phyloP scores from a whole-genome alignment of 257 asterid species.

The Phtheirospermum japonicum region DNA sequence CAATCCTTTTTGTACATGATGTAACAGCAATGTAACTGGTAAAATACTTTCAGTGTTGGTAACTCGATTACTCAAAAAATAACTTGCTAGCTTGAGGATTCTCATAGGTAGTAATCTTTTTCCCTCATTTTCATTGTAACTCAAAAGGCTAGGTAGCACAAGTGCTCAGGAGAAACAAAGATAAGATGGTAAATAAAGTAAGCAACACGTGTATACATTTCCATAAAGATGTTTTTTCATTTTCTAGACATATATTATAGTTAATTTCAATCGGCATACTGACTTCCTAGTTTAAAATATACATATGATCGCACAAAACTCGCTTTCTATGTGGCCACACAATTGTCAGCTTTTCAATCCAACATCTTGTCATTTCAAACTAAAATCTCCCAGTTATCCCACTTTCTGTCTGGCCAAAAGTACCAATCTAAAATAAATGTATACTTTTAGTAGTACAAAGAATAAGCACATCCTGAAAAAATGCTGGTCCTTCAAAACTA shows the following conservation, averaged over 20 bases:
- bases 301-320: too few relatives aligned
- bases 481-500: background rate
- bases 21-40: too few relatives aligned
- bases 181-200: too few relatives aligned
- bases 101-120: background rate
- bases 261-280: background rate
- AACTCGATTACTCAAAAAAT: too few relatives aligned
- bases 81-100: background rate
- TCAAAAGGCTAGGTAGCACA: background rate
- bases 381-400: too few relatives aligned
- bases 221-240: background rate
- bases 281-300: background rate
- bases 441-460: background rate
- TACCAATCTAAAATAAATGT: conserved; percentile 1
- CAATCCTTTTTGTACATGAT: too few relatives aligned
- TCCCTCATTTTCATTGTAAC: background rate
- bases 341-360: too few relatives aligned
- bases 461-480: background rate
- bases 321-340: too few relatives aligned
- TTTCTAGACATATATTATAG: background rate
- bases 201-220: background rate
- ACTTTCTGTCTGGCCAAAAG: too few relatives aligned
- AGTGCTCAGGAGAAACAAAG: background rate
- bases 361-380: too few relatives aligned
- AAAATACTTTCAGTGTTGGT: too few relatives aligned